phyloP scores from a whole-genome alignment of 345 rosid species.

The Acer campestre region DNA sequence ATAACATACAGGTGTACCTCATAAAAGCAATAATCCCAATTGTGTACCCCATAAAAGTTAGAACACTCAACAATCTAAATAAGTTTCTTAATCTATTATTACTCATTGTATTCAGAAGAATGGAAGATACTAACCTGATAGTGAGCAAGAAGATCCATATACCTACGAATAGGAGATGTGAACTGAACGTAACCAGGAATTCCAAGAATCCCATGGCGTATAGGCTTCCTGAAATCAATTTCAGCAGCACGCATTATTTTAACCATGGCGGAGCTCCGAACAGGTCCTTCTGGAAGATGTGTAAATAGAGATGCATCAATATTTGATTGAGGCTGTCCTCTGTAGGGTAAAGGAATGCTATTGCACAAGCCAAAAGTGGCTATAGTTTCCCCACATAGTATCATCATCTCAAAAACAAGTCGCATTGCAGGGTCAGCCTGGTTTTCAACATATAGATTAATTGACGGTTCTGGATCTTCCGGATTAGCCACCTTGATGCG shows the following conservation, averaged over 20 bases:
- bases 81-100: background rate
- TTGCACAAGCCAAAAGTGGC: conserved; percentile 79
- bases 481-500: conserved; percentile 88
- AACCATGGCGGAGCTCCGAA: conserved; percentile 74
- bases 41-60: background rate
- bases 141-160: conserved; percentile 96
- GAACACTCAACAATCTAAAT: background rate
- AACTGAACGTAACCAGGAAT: conserved; percentile 97
- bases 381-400: conserved; percentile 92
- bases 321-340: conserved; percentile 96
- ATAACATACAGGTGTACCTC: background rate
- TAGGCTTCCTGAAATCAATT: conserved; percentile 80
- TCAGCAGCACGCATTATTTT: conserved; percentile 90
- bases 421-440: conserved; percentile 93
- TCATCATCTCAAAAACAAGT: conserved; percentile 96
- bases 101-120: background rate
- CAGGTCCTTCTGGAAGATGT: conserved; percentile 97
- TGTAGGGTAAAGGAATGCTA: conserved; percentile 82
- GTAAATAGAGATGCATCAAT: conserved; percentile 77
- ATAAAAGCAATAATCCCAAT: no score
- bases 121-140: conserved; percentile 65
- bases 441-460: conserved; percentile 83
- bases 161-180: conserved; percentile 96
- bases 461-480: conserved; percentile 78
- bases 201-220: conserved; percentile 86